Percentiles rank a stretch among this genome's conserved stretches.
Conservation (phyloP, 129 eudicot genomes). For the Tagetes erecta region DNA sequence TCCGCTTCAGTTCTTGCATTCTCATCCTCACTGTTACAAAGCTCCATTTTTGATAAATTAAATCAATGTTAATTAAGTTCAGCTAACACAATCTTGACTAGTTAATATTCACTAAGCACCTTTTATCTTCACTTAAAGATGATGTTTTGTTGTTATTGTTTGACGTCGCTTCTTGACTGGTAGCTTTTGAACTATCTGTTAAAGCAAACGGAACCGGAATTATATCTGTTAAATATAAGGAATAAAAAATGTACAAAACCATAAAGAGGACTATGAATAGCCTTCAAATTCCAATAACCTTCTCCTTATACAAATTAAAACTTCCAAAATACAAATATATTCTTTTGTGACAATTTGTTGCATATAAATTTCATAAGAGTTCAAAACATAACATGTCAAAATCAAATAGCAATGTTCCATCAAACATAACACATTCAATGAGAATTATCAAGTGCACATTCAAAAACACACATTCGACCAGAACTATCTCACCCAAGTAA, state of each 20-base stretch:
- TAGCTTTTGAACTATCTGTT: slow-evolving; percentile 58
- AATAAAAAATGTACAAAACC: slow-evolving; percentile 7
- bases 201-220: slow-evolving; percentile 27
- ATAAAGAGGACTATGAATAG: slow-evolving; percentile 6
- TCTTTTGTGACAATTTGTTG: slow-evolving; percentile 6
- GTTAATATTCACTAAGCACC: slow-evolving; percentile 42
- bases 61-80: slow-evolving; percentile 28
- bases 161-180: slow-evolving; percentile 42
- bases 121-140: slow-evolving; percentile 37
- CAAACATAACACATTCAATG: background rate
- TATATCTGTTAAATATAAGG: background rate
- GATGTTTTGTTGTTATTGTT: slow-evolving; percentile 33
- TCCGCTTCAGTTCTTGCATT: slow-evolving; percentile 40
- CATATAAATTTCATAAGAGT: background rate
- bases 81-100: slow-evolving; percentile 14
- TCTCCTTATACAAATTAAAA: background rate
- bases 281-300: slow-evolving; percentile 6
- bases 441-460: background rate
- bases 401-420: background rate
- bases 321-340: slow-evolving; percentile 3
- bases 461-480: no score
- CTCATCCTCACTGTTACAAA: slow-evolving; percentile 52
- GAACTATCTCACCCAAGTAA: no score
- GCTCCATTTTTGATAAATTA: slow-evolving; percentile 31
- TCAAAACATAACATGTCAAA: slow-evolving; percentile 3